Evolutionary conservation across 1,284 basidiomycete genomes (phyloP).

Genomic region (Cryptococcus neoformans): DNA sequence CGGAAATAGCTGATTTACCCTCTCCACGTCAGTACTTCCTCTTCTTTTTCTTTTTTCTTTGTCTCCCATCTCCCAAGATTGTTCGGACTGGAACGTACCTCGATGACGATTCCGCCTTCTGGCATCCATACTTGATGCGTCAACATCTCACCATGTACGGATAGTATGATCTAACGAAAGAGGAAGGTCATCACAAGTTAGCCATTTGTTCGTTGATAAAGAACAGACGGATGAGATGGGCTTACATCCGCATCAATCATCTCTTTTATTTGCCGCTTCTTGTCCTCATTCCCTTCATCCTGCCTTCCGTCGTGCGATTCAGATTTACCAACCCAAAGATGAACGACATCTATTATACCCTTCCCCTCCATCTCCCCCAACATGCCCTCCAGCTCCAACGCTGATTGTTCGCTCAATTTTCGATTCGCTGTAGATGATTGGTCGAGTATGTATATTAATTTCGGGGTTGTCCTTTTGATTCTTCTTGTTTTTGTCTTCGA

Average conservation of each 20-base stretch:
- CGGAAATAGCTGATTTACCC: constrained; percentile 18
- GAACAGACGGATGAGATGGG: neutral
- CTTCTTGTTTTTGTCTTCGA: too few relatives aligned
- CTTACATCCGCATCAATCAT: neutral
- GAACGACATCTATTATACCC: too few relatives aligned
- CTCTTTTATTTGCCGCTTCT: neutral
- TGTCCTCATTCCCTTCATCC: too few relatives aligned
- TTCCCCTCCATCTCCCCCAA: neutral
- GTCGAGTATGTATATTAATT: too few relatives aligned
- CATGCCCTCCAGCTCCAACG: too few relatives aligned
- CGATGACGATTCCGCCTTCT: constrained; percentile 18
- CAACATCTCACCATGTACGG: constrained; percentile 23
- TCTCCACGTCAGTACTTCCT: neutral
- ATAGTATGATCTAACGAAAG: constrained; percentile 18
- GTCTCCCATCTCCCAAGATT: neutral
- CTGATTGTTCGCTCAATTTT: too few relatives aligned
- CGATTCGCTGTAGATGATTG: too few relatives aligned
- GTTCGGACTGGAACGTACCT: constrained; percentile 15
- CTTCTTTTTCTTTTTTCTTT: neutral
- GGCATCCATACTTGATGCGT: constrained; percentile 31
- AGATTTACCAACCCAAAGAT: neutral
- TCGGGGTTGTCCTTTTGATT: neutral
- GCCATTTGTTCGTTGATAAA: neutral
- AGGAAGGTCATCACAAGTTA: neutral
- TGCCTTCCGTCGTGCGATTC: neutral